Evolutionary conservation across 176 grass and related monocot species (phyloP).

Genomic region (Triticum aestivum): DNA sequence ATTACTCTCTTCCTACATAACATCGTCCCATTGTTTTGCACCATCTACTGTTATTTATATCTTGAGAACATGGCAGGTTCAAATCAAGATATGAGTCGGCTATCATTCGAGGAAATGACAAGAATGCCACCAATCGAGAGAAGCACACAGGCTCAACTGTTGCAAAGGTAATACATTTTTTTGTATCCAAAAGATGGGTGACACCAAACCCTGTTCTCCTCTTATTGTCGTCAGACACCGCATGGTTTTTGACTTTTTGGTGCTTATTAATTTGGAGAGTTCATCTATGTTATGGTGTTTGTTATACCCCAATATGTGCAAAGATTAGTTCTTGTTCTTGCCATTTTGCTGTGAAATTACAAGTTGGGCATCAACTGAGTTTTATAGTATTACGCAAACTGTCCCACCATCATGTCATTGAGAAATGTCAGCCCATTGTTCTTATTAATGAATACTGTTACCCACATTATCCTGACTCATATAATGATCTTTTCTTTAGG

Average conservation of each 20-base stretch:
- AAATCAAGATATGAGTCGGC: constrained; percentile 71
- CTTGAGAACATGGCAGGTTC: constrained; percentile 54
- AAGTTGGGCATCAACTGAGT: neutral
- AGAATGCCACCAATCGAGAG: constrained; percentile 79
- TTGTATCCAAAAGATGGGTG: neutral
- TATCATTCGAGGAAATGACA: constrained; percentile 93
- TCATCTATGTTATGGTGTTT: neutral
- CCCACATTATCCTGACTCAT: no score
- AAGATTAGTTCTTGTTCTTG: neutral
- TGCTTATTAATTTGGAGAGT: constrained; percentile 6
- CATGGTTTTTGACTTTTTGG: neutral
- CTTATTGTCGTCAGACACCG: neutral
- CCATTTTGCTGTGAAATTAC: neutral
- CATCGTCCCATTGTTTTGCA: constrained; percentile 16
- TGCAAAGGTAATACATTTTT: constrained; percentile 59
- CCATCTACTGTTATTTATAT: constrained; percentile 27
- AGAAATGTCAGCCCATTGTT: no score
- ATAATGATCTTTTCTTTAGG: no score
- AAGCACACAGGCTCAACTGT: constrained; percentile 76
- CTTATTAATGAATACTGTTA: no score
- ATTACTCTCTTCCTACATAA: constrained; percentile 16
- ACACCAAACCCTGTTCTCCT: neutral
- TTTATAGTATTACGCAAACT: neutral
- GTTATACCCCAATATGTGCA: neutral
- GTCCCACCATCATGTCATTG: neutral